Evolutionary conservation across 2,329 filamentous ascomycete species (phyloP).

Genomic region (Calonectria leucothoes): DNA sequence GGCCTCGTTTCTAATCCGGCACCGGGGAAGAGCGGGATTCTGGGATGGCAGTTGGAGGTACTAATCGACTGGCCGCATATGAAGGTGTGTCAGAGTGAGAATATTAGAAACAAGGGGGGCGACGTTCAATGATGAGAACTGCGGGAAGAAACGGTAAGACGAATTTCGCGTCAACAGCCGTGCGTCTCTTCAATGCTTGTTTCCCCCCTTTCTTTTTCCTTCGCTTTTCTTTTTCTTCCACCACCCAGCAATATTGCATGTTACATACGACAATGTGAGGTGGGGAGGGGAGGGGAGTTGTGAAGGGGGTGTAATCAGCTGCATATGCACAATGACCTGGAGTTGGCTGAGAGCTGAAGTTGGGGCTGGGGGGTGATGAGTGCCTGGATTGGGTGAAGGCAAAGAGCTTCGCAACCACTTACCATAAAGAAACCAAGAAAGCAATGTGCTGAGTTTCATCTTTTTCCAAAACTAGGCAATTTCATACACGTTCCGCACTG

Average conservation of each 20-base stretch:
- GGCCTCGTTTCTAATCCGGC: slow-evolving; percentile 23
- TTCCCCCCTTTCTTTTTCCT: background rate
- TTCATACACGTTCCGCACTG: background rate
- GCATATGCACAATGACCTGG: slow-evolving; percentile 24
- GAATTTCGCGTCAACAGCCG: slow-evolving; percentile 11
- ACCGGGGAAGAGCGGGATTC: slow-evolving; percentile 26
- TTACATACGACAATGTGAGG: background rate
- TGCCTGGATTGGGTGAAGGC: slow-evolving; percentile 13
- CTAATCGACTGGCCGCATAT: slow-evolving; percentile 13
- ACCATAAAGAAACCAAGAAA: background rate
- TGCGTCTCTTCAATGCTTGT: slow-evolving; percentile 3
- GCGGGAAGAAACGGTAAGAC: slow-evolving; percentile 25
- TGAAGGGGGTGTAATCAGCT: slow-evolving; percentile 7
- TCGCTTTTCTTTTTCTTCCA: background rate
- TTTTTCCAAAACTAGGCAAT: background rate
- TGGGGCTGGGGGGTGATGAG: slow-evolving; percentile 11
- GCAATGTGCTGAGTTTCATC: slow-evolving; percentile 1
- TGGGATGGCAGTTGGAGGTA: slow-evolving; percentile 15
- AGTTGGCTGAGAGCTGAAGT: slow-evolving; percentile 19
- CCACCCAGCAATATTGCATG: background rate
- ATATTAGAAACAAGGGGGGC: slow-evolving; percentile 18
- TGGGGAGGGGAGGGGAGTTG: background rate
- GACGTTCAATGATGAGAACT: background rate
- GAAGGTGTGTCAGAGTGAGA: slow-evolving; percentile 5
- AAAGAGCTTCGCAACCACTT: slow-evolving; percentile 4